Percentiles rank a stretch among this genome's conserved stretches.
Evolutionary conservation across 768 basidiomycete genomes (phyloP).

Genomic region (Cystoderma amianthinum): DNA sequence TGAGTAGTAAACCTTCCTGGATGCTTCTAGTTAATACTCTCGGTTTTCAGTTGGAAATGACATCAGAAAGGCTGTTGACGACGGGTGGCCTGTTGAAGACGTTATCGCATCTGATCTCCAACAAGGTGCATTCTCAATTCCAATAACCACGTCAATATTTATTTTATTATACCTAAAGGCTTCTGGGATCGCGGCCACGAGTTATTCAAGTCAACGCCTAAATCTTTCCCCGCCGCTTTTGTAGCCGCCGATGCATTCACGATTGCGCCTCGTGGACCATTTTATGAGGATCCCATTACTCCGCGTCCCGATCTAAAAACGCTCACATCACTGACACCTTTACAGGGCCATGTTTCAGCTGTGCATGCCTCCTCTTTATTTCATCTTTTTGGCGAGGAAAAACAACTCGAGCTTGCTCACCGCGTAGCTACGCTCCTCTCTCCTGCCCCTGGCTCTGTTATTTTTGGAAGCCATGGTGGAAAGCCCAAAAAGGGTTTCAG

Average conservation of each 20-base stretch:
- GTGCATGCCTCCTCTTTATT: slow-evolving; percentile 34
- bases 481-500: slow-evolving; percentile 21
- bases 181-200: slow-evolving; percentile 60
- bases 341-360: slow-evolving; percentile 36
- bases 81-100: slow-evolving; percentile 30
- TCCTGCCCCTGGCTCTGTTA: slow-evolving; percentile 24
- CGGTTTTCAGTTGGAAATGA: slow-evolving; percentile 42
- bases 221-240: slow-evolving; percentile 48
- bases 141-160: too few species aligned
- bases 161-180: slow-evolving; percentile 17
- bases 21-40: too few species aligned
- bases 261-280: slow-evolving; percentile 21
- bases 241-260: slow-evolving; percentile 48
- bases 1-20: slow-evolving; percentile 11
- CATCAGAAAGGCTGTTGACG: slow-evolving; percentile 25
- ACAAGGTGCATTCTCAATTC: too few species aligned
- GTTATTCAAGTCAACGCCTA: slow-evolving; percentile 45
- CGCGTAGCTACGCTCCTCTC: slow-evolving; percentile 23
- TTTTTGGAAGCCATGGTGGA: slow-evolving; percentile 29
- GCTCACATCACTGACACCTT: slow-evolving; percentile 17
- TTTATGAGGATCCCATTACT: slow-evolving; percentile 6
- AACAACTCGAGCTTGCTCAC: slow-evolving; percentile 21
- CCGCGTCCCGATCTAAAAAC: slow-evolving; percentile 6
- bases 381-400: slow-evolving; percentile 26
- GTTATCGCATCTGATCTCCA: slow-evolving; percentile 29